Evolutionary conservation across 345 rosid species (phyloP).

Genomic region (Ceriops zippeliana): DNA sequence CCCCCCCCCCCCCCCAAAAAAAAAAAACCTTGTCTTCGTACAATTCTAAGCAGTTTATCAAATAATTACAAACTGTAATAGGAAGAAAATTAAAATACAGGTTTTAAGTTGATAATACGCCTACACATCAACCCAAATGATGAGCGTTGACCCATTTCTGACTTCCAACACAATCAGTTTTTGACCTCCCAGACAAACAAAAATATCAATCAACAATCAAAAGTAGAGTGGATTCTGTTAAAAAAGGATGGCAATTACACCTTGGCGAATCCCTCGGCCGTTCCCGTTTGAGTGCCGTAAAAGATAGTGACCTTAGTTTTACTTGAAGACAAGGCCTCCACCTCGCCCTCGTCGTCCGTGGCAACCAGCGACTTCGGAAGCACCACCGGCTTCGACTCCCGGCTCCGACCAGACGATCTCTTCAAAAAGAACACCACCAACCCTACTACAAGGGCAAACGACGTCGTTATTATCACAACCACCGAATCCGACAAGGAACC

Average conservation of each 20-base stretch:
- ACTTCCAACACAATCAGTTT: too few species aligned
- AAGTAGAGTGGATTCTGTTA: neutral
- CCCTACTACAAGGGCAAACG: slow-evolving; percentile 50
- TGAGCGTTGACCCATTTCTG: too few species aligned
- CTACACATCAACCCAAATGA: too few species aligned
- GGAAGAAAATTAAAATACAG: too few species aligned
- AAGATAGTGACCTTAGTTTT: slow-evolving; percentile 70
- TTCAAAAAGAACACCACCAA: slow-evolving; percentile 50
- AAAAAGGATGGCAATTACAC: slow-evolving; percentile 22
- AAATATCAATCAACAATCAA: too few species aligned
- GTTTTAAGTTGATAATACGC: too few species aligned
- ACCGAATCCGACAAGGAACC: slow-evolving; percentile 45
- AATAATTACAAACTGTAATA: too few species aligned
- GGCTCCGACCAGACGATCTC: slow-evolving; percentile 50
- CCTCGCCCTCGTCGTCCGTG: slow-evolving; percentile 30
- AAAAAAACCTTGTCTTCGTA: too few species aligned
- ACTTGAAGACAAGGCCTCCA: slow-evolving; percentile 30
- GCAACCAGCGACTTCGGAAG: slow-evolving; percentile 39
- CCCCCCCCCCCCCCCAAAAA: too few species aligned
- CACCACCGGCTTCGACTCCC: slow-evolving; percentile 47
- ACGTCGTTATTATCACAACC: slow-evolving; percentile 50
- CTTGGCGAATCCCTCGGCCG: slow-evolving; percentile 98
- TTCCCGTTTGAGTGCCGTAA: slow-evolving; percentile 94
- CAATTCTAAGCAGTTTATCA: too few species aligned
- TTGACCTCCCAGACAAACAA: too few species aligned